phyloP scores from a whole-genome alignment of 116 monocot species.

The Phalaenopsis hybrid region DNA sequence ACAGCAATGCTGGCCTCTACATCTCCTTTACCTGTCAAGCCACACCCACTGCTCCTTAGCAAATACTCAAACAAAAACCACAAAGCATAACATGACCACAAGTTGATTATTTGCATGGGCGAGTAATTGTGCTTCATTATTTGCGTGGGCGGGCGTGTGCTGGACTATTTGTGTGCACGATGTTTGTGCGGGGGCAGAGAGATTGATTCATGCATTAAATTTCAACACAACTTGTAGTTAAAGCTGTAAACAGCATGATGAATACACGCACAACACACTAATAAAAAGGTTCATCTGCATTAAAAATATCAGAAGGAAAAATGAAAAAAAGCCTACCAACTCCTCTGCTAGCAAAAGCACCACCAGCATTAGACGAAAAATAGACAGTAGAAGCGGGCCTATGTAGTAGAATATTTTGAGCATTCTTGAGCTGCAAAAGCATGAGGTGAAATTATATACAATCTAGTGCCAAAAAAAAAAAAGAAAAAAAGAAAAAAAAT shows the following conservation, averaged over 20 bases:
- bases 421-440: conserved; percentile 7
- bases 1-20: conserved; percentile 3
- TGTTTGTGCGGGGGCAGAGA: background rate
- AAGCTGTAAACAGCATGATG: background rate
- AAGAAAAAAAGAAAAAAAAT: no score
- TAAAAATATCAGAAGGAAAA: background rate
- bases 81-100: background rate
- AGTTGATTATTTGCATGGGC: background rate
- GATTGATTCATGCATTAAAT: background rate
- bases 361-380: background rate
- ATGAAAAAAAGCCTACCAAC: background rate
- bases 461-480: background rate
- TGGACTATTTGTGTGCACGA: background rate
- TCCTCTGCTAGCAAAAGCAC: conserved; percentile 2
- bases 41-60: conserved; percentile 4
- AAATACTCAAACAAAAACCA: background rate
- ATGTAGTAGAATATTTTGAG: conserved; percentile 3
- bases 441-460: background rate
- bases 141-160: background rate
- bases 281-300: background rate
- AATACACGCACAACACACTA: background rate
- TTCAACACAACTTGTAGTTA: background rate
- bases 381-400: background rate
- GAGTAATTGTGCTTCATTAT: background rate
- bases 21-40: conserved; percentile 15